phyloP scores from a whole-genome alignment of 1,284 basidiomycete genomes.

The Thecaphora thlaspeos region DNA sequence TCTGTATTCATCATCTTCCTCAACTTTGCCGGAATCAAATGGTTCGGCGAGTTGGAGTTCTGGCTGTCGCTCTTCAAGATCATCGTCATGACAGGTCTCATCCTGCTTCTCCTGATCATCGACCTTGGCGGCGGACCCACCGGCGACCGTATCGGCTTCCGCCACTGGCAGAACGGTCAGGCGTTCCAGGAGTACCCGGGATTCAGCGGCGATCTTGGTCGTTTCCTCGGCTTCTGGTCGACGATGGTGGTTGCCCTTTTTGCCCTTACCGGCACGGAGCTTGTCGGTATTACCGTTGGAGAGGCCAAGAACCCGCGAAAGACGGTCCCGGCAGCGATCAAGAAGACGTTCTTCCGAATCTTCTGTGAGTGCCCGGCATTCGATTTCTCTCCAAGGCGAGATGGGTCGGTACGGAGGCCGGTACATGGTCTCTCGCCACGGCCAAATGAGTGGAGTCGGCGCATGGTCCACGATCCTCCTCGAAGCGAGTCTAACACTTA shows the following conservation, averaged over 20 bases:
- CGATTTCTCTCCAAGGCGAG: no score
- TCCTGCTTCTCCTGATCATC: slow-evolving; percentile 40
- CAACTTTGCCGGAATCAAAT: slow-evolving; percentile 61
- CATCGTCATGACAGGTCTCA: slow-evolving; percentile 35
- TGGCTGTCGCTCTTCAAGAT: slow-evolving; percentile 33
- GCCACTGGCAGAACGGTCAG: slow-evolving; percentile 63
- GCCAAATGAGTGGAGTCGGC: no score
- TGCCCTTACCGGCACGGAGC: slow-evolving; percentile 67
- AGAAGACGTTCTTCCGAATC: slow-evolving; percentile 64
- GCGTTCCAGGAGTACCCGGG: slow-evolving; percentile 24
- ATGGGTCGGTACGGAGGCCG: no score
- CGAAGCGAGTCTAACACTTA: no score
- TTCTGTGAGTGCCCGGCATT: no score
- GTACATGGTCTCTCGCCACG: no score
- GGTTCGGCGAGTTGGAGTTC: slow-evolving; percentile 65
- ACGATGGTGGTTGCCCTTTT: slow-evolving; percentile 60
- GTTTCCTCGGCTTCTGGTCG: slow-evolving; percentile 44
- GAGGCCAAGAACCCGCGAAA: slow-evolving; percentile 65
- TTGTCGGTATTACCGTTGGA: slow-evolving; percentile 60
- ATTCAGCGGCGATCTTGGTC: slow-evolving; percentile 44
- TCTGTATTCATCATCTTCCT: slow-evolving; percentile 44
- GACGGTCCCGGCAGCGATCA: slow-evolving; percentile 65
- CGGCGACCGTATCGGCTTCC: slow-evolving; percentile 66
- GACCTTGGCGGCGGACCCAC: slow-evolving; percentile 60
- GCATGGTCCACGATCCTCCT: no score